These are phyloP conservation scores for Colletotrichum cereale DNA, from an alignment of 2,329 filamentous ascomycete genomes.

Conservation along the genomic window DNA sequence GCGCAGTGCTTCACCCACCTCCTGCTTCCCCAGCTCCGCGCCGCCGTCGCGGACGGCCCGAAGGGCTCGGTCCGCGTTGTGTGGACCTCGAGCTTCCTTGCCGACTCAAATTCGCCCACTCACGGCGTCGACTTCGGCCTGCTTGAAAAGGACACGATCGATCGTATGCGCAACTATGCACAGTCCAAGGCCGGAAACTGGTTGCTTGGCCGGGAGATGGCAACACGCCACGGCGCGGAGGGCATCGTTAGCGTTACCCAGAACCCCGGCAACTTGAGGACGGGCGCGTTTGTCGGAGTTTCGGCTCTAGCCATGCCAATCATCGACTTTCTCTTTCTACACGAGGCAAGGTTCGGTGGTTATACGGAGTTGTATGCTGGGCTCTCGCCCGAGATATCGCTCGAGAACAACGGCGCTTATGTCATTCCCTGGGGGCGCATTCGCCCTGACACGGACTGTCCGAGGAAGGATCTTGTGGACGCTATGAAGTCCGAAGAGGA, in stretches of 20 bases:
- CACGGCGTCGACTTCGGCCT: slow-evolving; percentile 48
- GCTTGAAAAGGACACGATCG: slow-evolving; percentile 42
- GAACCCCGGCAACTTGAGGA: slow-evolving; percentile 52
- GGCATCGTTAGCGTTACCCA: slow-evolving; percentile 48
- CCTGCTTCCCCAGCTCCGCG: slow-evolving; percentile 50
- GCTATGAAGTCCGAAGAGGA: slow-evolving; percentile 44
- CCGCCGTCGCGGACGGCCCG: slow-evolving; percentile 42
- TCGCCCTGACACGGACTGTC: slow-evolving; percentile 37
- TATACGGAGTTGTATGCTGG: slow-evolving; percentile 57
- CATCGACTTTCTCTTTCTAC: slow-evolving; percentile 44
- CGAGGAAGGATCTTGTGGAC: slow-evolving; percentile 47
- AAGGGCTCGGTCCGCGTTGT: slow-evolving; percentile 47
- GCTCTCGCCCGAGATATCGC: slow-evolving; percentile 52
- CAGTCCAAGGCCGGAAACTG: slow-evolving; percentile 53
- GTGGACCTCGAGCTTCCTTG: slow-evolving; percentile 49
- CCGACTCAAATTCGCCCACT: slow-evolving; percentile 44
- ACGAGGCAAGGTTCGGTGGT: slow-evolving; percentile 51
- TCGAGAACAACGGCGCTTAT: slow-evolving; percentile 47
- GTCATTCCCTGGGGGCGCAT: slow-evolving; percentile 49
- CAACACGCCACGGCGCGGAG: slow-evolving; percentile 43
- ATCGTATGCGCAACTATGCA: slow-evolving; percentile 47
- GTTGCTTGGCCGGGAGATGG: slow-evolving; percentile 49
- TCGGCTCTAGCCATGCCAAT: slow-evolving; percentile 26
- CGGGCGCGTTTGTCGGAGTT: slow-evolving; percentile 43
- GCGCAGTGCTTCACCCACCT: slow-evolving; percentile 51